A percentile compares a stretch with the other conserved stretches of the same genome.
phyloP scores from a whole-genome alignment of 371 early-diverging fungal genomes.

The Zychaea mexicana region DNA sequence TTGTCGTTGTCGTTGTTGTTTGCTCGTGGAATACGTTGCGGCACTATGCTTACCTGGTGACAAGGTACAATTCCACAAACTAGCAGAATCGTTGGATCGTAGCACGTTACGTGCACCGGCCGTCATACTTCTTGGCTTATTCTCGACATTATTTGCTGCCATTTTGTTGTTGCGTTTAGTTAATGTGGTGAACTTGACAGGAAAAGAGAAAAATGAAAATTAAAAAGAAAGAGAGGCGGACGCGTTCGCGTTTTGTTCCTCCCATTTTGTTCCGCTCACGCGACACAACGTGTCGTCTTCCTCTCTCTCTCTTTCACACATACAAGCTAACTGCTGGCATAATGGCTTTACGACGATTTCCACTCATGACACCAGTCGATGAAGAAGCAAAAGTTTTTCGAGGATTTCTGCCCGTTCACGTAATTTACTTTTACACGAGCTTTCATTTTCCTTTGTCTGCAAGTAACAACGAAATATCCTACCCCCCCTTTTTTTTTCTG shows the following conservation, averaged over 20 bases:
- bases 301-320: neutral
- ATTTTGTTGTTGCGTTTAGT: conserved; percentile 2
- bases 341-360: conserved; percentile 22
- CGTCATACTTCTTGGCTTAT: conserved; percentile 84
- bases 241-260: too few species aligned
- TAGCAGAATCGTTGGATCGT: conserved; percentile 89
- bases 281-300: neutral
- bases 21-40: neutral
- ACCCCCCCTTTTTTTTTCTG: neutral
- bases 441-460: neutral
- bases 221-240: neutral
- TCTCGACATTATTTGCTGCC: conserved; percentile 26
- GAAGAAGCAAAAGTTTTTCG: conserved; percentile 28
- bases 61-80: conserved; percentile 90
- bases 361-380: conserved; percentile 38
- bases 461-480: conserved; percentile 1
- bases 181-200: neutral
- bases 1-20: too few species aligned
- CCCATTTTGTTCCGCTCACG: too few species aligned
- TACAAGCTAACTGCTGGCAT: neutral
- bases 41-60: conserved; percentile 67
- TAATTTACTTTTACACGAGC: conserved; percentile 12
- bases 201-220: neutral
- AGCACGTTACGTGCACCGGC: conserved; percentile 87
- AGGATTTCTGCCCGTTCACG: conserved; percentile 42